Evolutionary conservation across 2,329 filamentous ascomycete genomes (phyloP).

Genomic region (Pestalotiopsis sp.): DNA sequence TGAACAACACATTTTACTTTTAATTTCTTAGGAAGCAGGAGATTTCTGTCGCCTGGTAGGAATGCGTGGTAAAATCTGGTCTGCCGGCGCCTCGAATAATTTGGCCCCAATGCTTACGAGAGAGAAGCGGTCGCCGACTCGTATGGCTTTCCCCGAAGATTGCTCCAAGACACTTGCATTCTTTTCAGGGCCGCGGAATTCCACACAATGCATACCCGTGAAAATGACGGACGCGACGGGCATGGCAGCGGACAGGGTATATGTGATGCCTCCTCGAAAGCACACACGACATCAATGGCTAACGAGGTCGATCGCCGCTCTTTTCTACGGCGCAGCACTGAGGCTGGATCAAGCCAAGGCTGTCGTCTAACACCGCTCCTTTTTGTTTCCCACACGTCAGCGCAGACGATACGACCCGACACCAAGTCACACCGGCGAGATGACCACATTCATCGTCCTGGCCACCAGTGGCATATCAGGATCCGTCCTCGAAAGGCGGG

Average conservation of each 20-base stretch:
- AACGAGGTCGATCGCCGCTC: not conserved
- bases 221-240: not conserved
- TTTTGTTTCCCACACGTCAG: not conserved
- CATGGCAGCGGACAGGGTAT: not conserved
- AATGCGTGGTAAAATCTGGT: not conserved
- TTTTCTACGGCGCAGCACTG: not conserved
- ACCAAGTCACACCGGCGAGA: not conserved
- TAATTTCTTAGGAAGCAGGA: not conserved
- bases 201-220: not conserved
- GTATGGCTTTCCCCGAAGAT: not conserved
- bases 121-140: not conserved
- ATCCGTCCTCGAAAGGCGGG: not conserved
- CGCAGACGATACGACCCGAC: not conserved
- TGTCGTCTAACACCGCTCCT: not conserved
- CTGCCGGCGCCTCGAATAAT: not conserved
- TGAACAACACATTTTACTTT: not conserved
- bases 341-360: not conserved
- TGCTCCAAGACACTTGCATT: not conserved
- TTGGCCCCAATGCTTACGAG: not conserved
- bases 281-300: not conserved
- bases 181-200: not conserved
- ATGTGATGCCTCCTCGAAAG: not conserved
- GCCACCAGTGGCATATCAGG: conserved; percentile 6
- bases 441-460: conserved; percentile 5
- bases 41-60: conserved; percentile 8